phyloP scores from a whole-genome alignment of 257 asterid species.

The Solanum bulbocastanum region DNA sequence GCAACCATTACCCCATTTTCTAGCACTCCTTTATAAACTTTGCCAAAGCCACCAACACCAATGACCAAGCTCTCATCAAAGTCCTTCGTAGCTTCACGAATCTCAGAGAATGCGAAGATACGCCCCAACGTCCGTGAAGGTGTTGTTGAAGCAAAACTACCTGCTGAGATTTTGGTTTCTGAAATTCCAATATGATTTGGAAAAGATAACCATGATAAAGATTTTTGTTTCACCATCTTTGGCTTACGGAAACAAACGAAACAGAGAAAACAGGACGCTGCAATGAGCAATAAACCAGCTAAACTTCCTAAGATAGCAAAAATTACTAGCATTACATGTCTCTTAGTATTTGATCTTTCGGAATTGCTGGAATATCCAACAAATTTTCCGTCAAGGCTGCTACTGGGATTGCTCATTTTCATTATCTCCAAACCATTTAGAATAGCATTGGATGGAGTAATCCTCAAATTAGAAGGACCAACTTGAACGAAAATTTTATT shows the following conservation, averaged over 20 bases:
- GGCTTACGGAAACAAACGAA: background rate
- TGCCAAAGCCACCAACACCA: conserved; percentile 27
- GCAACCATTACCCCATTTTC: conserved; percentile 22
- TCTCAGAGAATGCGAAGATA: conserved; percentile 9
- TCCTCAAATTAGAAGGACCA: conserved; percentile 13
- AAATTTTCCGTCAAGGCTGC: conserved; percentile 6
- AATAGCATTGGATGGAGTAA: conserved; percentile 13
- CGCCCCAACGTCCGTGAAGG: conserved; percentile 14
- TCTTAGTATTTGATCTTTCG: background rate
- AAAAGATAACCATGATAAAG: conserved; percentile 12
- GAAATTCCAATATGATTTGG: conserved; percentile 6
- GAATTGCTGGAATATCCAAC: background rate
- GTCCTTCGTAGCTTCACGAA: conserved; percentile 20
- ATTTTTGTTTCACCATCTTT: conserved; percentile 10
- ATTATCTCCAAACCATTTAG: conserved; percentile 24
- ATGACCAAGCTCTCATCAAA: conserved; percentile 19
- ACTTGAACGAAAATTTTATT: conserved; percentile 14
- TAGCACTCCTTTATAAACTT: conserved; percentile 15
- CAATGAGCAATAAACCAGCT: background rate
- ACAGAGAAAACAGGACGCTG: background rate
- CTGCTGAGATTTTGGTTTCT: conserved; percentile 12
- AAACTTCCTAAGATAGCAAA: conserved; percentile 5
- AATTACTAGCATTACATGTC: background rate
- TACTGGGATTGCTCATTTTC: conserved; percentile 17
- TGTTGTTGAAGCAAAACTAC: conserved; percentile 16